Evolutionary conservation across 2,329 filamentous ascomycete genomes (phyloP).

Genomic region (Hypoxylon sp.): DNA sequence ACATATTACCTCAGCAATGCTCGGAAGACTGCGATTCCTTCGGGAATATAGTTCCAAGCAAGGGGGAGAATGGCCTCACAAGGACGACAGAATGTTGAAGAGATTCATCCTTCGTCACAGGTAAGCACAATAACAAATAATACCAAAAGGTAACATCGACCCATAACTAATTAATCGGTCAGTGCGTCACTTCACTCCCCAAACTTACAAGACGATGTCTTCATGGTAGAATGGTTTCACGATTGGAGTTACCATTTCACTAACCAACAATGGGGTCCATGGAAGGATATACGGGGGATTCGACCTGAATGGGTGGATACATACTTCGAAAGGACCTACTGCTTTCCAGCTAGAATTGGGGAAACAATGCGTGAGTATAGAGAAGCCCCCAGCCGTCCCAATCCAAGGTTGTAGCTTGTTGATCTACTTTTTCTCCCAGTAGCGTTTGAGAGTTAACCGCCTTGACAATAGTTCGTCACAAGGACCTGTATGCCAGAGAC

Average conservation of each 20-base stretch:
- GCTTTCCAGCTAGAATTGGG: not conserved
- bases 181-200: not conserved
- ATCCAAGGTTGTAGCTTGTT: too few species aligned
- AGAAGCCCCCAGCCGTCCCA: not conserved
- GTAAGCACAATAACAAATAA: too few species aligned
- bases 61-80: too few species aligned
- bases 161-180: too few species aligned
- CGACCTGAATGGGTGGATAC: not conserved
- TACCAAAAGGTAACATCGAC: too few species aligned
- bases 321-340: not conserved
- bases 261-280: too few species aligned
- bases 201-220: not conserved
- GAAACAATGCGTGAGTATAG: not conserved
- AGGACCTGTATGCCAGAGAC: not conserved
- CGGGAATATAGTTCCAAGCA: not conserved
- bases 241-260: not conserved
- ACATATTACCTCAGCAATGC: too few species aligned
- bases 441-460: too few species aligned
- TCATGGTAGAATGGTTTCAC: conserved; percentile 2
- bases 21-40: not conserved
- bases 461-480: not conserved
- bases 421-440: too few species aligned
- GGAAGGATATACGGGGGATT: too few species aligned
- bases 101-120: too few species aligned
- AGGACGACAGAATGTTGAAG: too few species aligned